phyloP scores from a whole-genome alignment of 257 asterid genomes.

The Datura wrightii region DNA sequence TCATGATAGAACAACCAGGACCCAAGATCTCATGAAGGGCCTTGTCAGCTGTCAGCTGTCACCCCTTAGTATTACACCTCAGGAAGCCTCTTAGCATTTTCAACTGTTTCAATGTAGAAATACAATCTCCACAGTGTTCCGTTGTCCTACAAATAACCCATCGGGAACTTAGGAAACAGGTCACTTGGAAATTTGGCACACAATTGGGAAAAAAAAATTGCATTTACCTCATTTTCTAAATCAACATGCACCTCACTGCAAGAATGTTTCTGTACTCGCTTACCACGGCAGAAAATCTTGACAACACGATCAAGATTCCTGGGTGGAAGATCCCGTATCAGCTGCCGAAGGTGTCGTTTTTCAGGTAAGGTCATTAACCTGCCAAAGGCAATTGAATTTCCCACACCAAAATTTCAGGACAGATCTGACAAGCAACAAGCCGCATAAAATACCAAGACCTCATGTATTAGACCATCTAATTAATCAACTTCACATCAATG shows the following conservation, averaged over 20 bases:
- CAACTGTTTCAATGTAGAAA: conserved; percentile 54
- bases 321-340: conserved; percentile 62
- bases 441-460: neutral
- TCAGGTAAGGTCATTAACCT: conserved; percentile 70
- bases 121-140: conserved; percentile 73
- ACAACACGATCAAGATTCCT: conserved; percentile 62
- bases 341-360: conserved; percentile 59
- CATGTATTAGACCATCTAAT: neutral
- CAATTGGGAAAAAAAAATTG: neutral
- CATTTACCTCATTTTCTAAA: conserved; percentile 65
- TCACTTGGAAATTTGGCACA: neutral
- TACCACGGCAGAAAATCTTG: conserved; percentile 51
- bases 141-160: conserved; percentile 55
- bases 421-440: neutral
- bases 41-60: neutral
- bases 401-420: neutral
- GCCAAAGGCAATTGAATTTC: conserved; percentile 31
- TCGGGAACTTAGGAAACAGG: neutral
- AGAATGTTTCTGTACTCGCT: conserved; percentile 37
- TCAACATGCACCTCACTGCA: conserved; percentile 53
- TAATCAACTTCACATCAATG: neutral
- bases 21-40: neutral
- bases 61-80: conserved; percentile 13
- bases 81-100: conserved; percentile 38
- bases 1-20: conserved; percentile 2